phyloP scores from a whole-genome alignment of 345 rosid species.

The Microthlaspi erraticum region DNA sequence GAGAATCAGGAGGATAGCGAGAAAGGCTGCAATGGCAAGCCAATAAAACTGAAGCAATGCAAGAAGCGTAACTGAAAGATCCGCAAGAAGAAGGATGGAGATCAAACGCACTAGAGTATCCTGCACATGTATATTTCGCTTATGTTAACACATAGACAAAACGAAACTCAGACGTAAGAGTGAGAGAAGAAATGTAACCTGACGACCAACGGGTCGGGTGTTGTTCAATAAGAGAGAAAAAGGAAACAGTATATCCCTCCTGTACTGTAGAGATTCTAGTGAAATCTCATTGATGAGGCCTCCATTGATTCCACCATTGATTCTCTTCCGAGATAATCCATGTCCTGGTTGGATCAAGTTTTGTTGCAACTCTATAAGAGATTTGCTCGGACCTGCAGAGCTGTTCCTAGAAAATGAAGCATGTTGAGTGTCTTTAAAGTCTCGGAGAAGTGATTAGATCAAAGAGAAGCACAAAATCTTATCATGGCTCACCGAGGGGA shows the following conservation, averaged over 20 bases:
- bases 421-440: conserved; percentile 17
- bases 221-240: conserved; percentile 80
- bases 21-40: conserved; percentile 86
- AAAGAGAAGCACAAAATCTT: conserved; percentile 14
- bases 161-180: neutral
- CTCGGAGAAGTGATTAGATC: neutral
- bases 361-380: conserved; percentile 61
- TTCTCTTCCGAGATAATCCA: conserved; percentile 76
- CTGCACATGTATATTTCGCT: conserved; percentile 49
- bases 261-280: conserved; percentile 72
- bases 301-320: conserved; percentile 89
- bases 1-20: conserved; percentile 86
- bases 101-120: conserved; percentile 77
- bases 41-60: conserved; percentile 88
- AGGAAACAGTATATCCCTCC: conserved; percentile 75
- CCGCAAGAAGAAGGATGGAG: conserved; percentile 82
- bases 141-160: conserved; percentile 7
- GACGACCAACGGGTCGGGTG: conserved; percentile 86
- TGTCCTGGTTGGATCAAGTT: conserved; percentile 62
- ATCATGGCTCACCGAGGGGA: conserved; percentile 59
- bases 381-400: conserved; percentile 51
- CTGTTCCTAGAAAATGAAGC: conserved; percentile 54
- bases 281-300: conserved; percentile 79
- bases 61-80: conserved; percentile 84
- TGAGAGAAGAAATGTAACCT: conserved; percentile 56